Evolutionary conservation across 768 basidiomycete genomes (phyloP), one percentile per base, ranked within the genome.

Genomic region (Leucocoprinus sp.): DNA sequence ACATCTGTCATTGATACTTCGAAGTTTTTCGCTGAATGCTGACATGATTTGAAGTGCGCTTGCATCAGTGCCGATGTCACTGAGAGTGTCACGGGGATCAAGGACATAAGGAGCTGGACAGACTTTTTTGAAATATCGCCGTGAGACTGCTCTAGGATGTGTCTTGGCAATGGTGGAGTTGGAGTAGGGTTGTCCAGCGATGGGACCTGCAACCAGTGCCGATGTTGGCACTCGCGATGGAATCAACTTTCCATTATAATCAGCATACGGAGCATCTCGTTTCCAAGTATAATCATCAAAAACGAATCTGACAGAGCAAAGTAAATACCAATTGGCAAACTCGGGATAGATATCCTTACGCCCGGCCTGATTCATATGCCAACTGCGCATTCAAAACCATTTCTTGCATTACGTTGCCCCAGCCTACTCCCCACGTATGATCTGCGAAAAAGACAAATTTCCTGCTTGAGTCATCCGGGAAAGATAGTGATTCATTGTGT

Each of bases 401-500:
- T 48, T 80, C 79, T 49, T 82, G 76, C 65, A 81, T 63, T 7
- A 60, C 67, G 43, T 83, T 83, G 2, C 79, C 80, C 76, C 76
- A 82, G 2, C 80, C 81, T 34, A 69, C 65, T 7, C 55, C 76
- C 4, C 55, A 57, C 12, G 64, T 70, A 52, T 79, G 75, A 37
- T 75, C 76, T 2, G 72, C 62, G 17, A 66, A 60, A 63, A 67
- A 78, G 8, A 80, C 56, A 52, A 70, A 79, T 43, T 64, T 68
- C 1, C 62, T 64, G 29, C 64, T 57, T 4, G 54, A 52, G 0
- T 70, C 71, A 28, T 73, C 66, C 2, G 70, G 70, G 29, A 57
- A 64, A 0, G 66, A 64, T 2, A 67, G 50, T 0, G 63, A 61
- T 0, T 58, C 50, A 44, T 68, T 55, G 50, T 76, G 71, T 39